Evolutionary conservation across 192 early-diverging fungal genomes (phyloP).

Genomic region (Linnemannia hyalina): DNA sequence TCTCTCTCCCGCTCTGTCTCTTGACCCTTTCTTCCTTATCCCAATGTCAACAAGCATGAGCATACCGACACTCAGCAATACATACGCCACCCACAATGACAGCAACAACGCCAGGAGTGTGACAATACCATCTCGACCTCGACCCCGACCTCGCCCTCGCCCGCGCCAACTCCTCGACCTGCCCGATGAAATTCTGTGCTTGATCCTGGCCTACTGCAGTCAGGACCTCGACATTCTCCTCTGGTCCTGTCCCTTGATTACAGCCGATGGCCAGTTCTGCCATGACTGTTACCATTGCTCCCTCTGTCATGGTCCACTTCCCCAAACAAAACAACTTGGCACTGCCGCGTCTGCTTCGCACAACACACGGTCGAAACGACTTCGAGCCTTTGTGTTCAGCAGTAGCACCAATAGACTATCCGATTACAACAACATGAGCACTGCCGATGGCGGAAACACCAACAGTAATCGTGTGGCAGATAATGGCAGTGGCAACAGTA

Average conservation of each 20-base stretch:
- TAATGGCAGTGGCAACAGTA: slow-evolving; percentile 4
- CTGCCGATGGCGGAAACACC: neutral
- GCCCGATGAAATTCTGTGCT: slow-evolving; percentile 31
- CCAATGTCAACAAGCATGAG: neutral
- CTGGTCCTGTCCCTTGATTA: slow-evolving; percentile 33
- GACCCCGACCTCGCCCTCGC: neutral
- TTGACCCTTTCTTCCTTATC: neutral
- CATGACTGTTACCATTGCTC: slow-evolving; percentile 38
- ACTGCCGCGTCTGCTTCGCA: neutral
- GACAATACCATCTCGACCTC: neutral
- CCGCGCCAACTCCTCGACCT: slow-evolving; percentile 38
- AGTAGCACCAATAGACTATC: neutral
- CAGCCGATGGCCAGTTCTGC: slow-evolving; percentile 21
- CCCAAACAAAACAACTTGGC: neutral
- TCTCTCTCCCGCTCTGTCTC: neutral
- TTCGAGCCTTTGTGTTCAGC: neutral
- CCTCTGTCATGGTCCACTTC: neutral
- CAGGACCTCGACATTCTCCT: slow-evolving; percentile 30
- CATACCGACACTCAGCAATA: neutral
- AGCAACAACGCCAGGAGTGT: neutral
- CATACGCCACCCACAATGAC: neutral
- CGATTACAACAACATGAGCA: neutral
- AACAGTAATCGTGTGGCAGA: neutral
- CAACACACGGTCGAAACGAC: neutral
- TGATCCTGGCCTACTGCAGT: slow-evolving; percentile 34